phyloP scores from a whole-genome alignment of 805 yeast species.

The Saturnispora silvae region DNA sequence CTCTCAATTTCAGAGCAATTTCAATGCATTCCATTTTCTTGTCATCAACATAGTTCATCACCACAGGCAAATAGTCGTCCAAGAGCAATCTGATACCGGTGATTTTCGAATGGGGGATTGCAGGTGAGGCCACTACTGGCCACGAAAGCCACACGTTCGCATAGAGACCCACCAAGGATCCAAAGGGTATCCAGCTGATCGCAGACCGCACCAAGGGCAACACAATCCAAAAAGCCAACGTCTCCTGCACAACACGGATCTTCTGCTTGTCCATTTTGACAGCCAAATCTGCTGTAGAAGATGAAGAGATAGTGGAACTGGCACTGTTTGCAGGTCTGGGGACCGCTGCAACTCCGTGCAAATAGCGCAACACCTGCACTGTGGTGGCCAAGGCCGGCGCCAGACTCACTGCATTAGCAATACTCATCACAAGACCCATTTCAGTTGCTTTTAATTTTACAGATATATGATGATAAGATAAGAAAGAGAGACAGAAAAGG shows the following conservation, averaged over 20 bases:
- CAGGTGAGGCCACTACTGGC: slow-evolving; percentile 26
- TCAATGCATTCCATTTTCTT: neutral
- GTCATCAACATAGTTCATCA: neutral
- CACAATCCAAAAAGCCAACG: slow-evolving; percentile 62
- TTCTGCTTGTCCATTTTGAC: neutral
- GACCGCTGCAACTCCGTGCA: neutral
- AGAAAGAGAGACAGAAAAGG: neutral
- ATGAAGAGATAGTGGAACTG: too few relatives aligned
- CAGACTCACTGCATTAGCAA: slow-evolving; percentile 2
- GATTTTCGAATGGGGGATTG: slow-evolving; percentile 2
- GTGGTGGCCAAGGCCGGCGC: slow-evolving; percentile 2
- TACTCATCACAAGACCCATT: slow-evolving; percentile 3
- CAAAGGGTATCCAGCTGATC: slow-evolving; percentile 34
- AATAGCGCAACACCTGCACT: neutral
- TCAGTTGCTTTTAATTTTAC: neutral
- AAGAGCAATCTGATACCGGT: slow-evolving; percentile 4
- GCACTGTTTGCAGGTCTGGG: too few relatives aligned
- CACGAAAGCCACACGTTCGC: slow-evolving; percentile 52
- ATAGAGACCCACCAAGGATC: slow-evolving; percentile 35
- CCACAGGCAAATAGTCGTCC: slow-evolving; percentile 3
- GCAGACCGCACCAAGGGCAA: slow-evolving; percentile 26
- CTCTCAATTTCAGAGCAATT: neutral
- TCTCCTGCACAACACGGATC: slow-evolving; percentile 24
- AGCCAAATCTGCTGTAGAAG: too few relatives aligned
- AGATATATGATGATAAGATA: slow-evolving; percentile 3